These are phyloP conservation scores for Aspergillus flavus DNA, from an alignment of 2,329 filamentous ascomycete species.

Conservation along the genomic window DNA sequence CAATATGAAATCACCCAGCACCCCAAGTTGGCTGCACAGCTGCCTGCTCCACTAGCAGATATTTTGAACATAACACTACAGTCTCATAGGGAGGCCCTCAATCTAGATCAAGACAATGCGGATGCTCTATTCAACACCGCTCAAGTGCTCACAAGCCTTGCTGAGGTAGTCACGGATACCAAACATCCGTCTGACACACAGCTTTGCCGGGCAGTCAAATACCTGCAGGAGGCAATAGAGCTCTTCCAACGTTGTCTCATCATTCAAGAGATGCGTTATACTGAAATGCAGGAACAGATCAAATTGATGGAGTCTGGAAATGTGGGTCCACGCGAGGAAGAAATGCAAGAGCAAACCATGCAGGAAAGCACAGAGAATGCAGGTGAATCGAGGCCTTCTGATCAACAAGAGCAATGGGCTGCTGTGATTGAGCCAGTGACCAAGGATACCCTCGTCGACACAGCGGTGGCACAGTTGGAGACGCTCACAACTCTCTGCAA, in stretches of 20 bases:
- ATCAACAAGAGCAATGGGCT: conserved; percentile 62
- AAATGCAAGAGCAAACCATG: conserved; percentile 15
- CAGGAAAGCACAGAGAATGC: conserved; percentile 14
- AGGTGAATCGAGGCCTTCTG: conserved; percentile 24
- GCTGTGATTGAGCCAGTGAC: conserved; percentile 69
- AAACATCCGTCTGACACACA: conserved; percentile 47
- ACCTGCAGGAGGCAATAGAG: conserved; percentile 63
- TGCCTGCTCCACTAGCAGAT: conserved; percentile 57
- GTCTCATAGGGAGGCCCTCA: conserved; percentile 65
- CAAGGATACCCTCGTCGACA: conserved; percentile 67
- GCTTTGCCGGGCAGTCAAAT: conserved; percentile 51
- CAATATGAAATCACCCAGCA: conserved; percentile 72
- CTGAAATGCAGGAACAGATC: conserved; percentile 48
- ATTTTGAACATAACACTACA: conserved; percentile 62
- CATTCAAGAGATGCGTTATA: conserved; percentile 55
- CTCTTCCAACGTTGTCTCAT: conserved; percentile 60
- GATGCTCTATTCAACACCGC: conserved; percentile 73
- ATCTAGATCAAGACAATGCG: conserved; percentile 63
- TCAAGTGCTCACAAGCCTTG: conserved; percentile 68
- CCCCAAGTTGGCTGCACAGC: conserved; percentile 60
- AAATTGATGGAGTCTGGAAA: conserved; percentile 39
- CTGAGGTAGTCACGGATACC: conserved; percentile 61
- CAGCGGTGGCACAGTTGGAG: conserved; percentile 65
- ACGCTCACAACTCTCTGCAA: conserved; percentile 56
- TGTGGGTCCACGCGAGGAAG: conserved; percentile 16